Evolutionary conservation across 371 early-diverging fungal genomes (phyloP).

Genomic region (Encephalitozoon hellem): DNA sequence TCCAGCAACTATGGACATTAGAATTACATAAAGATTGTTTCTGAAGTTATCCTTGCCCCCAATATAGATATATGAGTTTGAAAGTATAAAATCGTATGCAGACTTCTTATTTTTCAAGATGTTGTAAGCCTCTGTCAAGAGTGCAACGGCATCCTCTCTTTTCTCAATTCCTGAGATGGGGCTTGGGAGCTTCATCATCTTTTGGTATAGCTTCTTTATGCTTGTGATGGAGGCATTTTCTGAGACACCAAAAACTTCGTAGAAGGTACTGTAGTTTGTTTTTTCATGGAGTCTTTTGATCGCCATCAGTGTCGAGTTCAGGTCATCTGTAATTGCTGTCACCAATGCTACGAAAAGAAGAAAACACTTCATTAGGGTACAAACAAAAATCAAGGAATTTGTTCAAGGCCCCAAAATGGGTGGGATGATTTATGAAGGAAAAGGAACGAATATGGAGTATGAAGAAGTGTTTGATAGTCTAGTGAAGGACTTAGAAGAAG

Average conservation of each 20-base stretch:
- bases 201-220: slow-evolving; percentile 34
- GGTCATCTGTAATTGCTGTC: not conserved
- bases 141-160: slow-evolving; percentile 4
- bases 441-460: not conserved
- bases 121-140: slow-evolving; percentile 14
- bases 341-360: not conserved
- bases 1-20: not conserved
- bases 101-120: slow-evolving; percentile 16
- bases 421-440: not conserved
- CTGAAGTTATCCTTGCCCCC: slow-evolving; percentile 22
- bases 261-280: slow-evolving; percentile 25
- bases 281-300: slow-evolving; percentile 30
- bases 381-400: slow-evolving; percentile 15
- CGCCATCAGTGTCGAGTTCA: not conserved
- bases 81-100: slow-evolving; percentile 33
- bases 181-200: not conserved
- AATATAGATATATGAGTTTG: slow-evolving; percentile 2
- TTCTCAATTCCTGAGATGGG: not conserved
- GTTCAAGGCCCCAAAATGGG: not conserved
- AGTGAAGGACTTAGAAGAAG: not conserved
- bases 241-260: slow-evolving; percentile 25
- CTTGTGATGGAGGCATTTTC: not conserved
- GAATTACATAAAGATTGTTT: not conserved
- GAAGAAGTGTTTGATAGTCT: not conserved
- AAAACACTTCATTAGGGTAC: not conserved